Evolutionary conservation across 345 rosid species (phyloP).

Genomic region (Rhodamnia rubescens): DNA sequence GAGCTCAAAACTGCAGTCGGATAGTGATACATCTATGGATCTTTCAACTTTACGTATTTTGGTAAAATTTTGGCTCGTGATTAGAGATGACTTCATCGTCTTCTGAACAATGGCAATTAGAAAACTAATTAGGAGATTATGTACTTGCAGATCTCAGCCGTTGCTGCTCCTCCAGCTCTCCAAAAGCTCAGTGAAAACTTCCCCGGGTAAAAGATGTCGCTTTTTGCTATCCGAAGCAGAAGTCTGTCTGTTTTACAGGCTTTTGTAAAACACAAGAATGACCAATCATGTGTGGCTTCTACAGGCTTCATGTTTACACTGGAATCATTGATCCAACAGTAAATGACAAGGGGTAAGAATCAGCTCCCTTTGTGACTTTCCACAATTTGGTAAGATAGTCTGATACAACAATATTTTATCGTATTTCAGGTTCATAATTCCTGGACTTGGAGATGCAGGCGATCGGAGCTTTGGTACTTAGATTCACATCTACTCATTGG

Average conservation of each 20-base stretch:
- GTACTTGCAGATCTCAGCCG: slow-evolving; percentile 71
- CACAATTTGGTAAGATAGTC: not conserved
- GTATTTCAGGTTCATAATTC: slow-evolving; percentile 59
- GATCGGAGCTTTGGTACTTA: slow-evolving; percentile 86
- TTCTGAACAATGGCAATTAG: not conserved
- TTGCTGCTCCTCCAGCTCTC: slow-evolving; percentile 92
- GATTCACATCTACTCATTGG: not conserved
- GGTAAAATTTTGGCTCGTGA: not conserved
- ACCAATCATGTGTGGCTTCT: not conserved
- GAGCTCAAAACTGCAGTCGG: not conserved
- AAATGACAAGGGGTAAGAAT: slow-evolving; percentile 69
- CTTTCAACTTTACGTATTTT: not conserved
- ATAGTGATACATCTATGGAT: not conserved
- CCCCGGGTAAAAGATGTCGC: slow-evolving; percentile 53
- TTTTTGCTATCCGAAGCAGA: not conserved
- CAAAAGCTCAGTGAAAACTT: slow-evolving; percentile 86
- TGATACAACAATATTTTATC: not conserved
- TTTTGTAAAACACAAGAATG: not conserved
- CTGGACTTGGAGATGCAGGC: slow-evolving; percentile 99
- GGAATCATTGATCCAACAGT: slow-evolving; percentile 82
- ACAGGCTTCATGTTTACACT: slow-evolving; percentile 88
- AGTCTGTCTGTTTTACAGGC: not conserved
- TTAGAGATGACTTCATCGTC: not conserved
- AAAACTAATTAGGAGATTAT: not conserved
- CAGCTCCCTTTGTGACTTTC: not conserved